Evolutionary conservation across 306 rosid genomes (phyloP).

Genomic region (Vigna trinervia): DNA sequence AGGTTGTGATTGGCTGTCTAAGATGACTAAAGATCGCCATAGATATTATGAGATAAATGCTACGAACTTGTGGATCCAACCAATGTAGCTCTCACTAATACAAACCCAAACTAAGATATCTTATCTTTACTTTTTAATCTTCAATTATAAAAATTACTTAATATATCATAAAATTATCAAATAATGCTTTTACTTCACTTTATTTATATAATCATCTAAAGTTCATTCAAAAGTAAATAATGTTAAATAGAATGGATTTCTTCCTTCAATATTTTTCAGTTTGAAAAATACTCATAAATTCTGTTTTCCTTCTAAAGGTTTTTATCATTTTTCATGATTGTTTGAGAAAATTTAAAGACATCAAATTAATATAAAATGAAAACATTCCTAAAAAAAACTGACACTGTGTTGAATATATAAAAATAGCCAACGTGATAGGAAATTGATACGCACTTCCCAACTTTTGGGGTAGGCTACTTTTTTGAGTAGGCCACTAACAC

Average conservation of each 20-base stretch:
- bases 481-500: no score
- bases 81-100: background rate
- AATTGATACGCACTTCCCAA: conserved; percentile 41
- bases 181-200: background rate
- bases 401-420: background rate
- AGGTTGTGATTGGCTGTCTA: conserved; percentile 29
- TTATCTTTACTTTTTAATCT: background rate
- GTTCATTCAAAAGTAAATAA: background rate
- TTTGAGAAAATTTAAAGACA: background rate
- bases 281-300: background rate
- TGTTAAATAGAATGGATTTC: background rate
- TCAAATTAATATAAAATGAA: background rate
- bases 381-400: background rate
- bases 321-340: background rate
- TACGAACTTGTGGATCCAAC: background rate
- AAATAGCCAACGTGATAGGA: background rate
- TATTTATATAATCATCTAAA: background rate
- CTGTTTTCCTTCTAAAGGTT: no score
- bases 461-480: conserved; percentile 13
- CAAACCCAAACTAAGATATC: background rate
- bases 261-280: background rate
- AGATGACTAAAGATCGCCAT: conserved; percentile 6
- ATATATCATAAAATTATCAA: background rate
- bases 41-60: background rate
- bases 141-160: background rate